phyloP scores from a whole-genome alignment of 208 protist species.

The Acanthamoeba culbertsoni region DNA sequence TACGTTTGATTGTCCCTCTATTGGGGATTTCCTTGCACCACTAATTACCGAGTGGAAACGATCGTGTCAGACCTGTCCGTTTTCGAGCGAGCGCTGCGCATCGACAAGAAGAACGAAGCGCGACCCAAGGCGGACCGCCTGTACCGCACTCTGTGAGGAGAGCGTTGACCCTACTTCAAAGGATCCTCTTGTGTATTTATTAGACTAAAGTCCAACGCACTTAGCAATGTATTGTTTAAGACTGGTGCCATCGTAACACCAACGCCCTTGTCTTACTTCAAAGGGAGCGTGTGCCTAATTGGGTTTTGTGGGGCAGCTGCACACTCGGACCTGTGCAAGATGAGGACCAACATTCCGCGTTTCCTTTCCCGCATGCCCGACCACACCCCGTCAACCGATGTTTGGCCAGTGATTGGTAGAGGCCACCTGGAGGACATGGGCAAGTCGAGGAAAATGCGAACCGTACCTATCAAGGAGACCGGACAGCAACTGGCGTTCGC shows the following conservation, averaged over 20 bases:
- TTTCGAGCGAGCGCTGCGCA: constrained; percentile 49
- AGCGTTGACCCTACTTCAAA: too few relatives aligned
- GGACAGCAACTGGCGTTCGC: neutral
- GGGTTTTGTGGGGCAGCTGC: too few relatives aligned
- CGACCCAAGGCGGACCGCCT: constrained; percentile 19
- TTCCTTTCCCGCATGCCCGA: neutral
- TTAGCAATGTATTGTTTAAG: neutral
- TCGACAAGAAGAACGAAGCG: constrained; percentile 51
- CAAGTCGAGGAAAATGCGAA: neutral
- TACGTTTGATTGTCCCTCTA: neutral
- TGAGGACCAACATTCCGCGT: neutral
- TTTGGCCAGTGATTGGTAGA: neutral
- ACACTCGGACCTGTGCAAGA: neutral
- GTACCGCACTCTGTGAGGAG: neutral
- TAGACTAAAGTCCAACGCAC: neutral
- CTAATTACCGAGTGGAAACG: too few relatives aligned
- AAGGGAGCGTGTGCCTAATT: too few relatives aligned
- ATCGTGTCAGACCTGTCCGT: constrained; percentile 55
- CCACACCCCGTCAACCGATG: too few relatives aligned
- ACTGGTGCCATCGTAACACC: neutral
- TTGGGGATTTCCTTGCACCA: too few relatives aligned
- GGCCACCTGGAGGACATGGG: neutral
- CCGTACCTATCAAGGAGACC: neutral
- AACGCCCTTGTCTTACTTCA: neutral
- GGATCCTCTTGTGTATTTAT: too few relatives aligned